phyloP scores from a whole-genome alignment of 495 filamentous ascomycete species.

The Haplographium delicatum region DNA sequence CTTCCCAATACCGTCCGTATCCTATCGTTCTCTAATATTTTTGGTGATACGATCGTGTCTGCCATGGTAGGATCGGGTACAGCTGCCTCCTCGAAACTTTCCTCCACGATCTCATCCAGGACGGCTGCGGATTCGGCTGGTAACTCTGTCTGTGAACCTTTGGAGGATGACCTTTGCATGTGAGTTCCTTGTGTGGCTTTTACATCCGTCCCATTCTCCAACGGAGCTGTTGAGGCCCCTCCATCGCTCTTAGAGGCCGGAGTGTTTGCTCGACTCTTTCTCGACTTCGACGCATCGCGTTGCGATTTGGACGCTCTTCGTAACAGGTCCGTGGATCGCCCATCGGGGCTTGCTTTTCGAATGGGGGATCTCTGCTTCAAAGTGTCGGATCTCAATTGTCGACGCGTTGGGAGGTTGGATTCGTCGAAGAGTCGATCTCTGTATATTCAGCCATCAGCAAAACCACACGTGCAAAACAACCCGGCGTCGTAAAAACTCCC shows the following conservation, averaged over 20 bases:
- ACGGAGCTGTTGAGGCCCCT: conserved; percentile 6
- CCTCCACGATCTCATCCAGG: conserved; percentile 15
- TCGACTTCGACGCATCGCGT: conserved; percentile 22
- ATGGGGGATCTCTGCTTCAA: conserved; percentile 27
- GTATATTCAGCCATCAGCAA: conserved; percentile 19
- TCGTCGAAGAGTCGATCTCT: conserved; percentile 72
- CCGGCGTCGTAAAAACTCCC: conserved; percentile 5
- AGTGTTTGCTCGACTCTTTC: conserved; percentile 19
- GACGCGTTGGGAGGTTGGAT: conserved; percentile 57
- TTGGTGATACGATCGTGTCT: conserved; percentile 49
- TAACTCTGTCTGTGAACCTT: conserved; percentile 23
- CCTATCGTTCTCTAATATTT: conserved; percentile 18
- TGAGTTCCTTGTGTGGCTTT: conserved; percentile 13
- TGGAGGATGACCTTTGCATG: conserved; percentile 21
- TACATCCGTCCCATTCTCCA: conserved; percentile 6
- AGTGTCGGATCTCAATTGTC: conserved; percentile 38
- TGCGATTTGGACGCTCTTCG: conserved; percentile 22
- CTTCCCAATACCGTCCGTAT: conserved; percentile 21
- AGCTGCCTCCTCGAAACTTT: conserved; percentile 19
- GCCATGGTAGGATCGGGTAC: conserved; percentile 4
- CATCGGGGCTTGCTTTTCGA: conserved; percentile 24
- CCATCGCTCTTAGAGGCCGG: conserved; percentile 15
- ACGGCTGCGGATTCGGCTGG: conserved; percentile 14
- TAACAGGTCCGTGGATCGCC: conserved; percentile 22
- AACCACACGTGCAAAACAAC: conserved; percentile 14